Evolutionary conservation across 352 stramenopile genomes (phyloP).

Genomic region (Blastocystis sp.): DNA sequence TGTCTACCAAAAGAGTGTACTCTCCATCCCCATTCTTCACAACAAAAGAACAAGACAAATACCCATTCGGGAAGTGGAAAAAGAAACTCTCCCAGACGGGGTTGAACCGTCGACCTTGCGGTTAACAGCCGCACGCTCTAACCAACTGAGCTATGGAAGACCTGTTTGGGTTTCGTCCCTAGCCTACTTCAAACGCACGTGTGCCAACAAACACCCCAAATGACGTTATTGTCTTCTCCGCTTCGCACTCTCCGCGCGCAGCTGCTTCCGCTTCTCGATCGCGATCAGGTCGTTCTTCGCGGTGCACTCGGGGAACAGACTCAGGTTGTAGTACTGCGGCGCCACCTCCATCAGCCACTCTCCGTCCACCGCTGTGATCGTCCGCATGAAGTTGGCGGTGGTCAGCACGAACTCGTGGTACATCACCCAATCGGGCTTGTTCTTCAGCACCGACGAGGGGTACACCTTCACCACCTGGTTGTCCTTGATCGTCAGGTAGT

Average conservation of each 20-base stretch:
- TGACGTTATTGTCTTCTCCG: not conserved
- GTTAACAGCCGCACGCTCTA: too few species aligned
- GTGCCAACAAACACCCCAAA: too few species aligned
- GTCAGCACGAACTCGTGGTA: conserved; percentile 97
- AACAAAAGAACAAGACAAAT: too few species aligned
- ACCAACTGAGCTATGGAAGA: too few species aligned
- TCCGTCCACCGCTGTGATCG: conserved; percentile 87
- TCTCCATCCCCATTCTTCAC: too few species aligned
- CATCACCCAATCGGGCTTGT: conserved; percentile 64
- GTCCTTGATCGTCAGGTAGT: conserved; percentile 98
- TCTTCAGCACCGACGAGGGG: conserved; percentile 61
- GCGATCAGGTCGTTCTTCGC: conserved; percentile 47
- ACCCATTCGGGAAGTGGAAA: not conserved
- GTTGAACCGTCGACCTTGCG: too few species aligned
- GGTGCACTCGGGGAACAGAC: conserved; percentile 85
- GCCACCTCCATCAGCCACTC: conserved; percentile 88
- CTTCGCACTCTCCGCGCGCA: conserved; percentile 3
- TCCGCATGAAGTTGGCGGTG: conserved; percentile 96
- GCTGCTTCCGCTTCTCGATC: conserved; percentile 22
- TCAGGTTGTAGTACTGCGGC: conserved; percentile 95
- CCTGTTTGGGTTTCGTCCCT: not conserved
- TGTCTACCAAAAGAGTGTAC: too few species aligned
- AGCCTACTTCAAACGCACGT: not conserved
- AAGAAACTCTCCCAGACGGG: too few species aligned
- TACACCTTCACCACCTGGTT: conserved; percentile 82